phyloP scores from a whole-genome alignment of 805 yeast species.

The Starmerella powellii region DNA sequence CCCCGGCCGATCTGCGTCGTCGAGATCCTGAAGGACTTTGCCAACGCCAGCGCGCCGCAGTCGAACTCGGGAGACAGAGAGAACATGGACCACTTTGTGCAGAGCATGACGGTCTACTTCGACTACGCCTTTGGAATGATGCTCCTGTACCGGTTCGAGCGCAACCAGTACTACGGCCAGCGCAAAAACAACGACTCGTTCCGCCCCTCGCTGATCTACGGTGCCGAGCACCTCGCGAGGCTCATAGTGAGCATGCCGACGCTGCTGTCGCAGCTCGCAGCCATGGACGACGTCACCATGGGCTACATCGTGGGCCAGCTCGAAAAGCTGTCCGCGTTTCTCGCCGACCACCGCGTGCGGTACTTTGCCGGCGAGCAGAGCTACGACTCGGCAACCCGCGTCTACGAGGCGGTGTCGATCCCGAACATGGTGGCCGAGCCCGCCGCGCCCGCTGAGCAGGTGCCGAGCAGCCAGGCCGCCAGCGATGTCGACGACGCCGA shows the following conservation, averaged over 20 bases:
- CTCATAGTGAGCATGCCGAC: conserved; percentile 72
- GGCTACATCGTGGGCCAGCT: conserved; percentile 43
- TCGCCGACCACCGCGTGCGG: conserved; percentile 35
- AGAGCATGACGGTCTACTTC: conserved; percentile 63
- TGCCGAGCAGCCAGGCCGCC: too few relatives aligned
- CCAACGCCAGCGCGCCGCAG: not conserved
- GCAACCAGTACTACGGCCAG: conserved; percentile 55
- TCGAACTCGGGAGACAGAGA: conserved; percentile 33
- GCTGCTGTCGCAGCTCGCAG: conserved; percentile 52
- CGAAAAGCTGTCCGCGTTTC: conserved; percentile 42
- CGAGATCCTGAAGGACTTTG: conserved; percentile 44
- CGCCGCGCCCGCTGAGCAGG: too few relatives aligned
- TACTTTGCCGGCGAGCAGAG: conserved; percentile 25
- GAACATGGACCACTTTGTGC: conserved; percentile 52
- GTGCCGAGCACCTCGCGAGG: conserved; percentile 71
- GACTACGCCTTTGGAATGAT: conserved; percentile 58
- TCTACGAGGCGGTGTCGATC: conserved; percentile 12
- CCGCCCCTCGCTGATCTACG: conserved; percentile 45
- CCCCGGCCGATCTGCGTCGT: conserved; percentile 49
- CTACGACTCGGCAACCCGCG: conserved; percentile 17
- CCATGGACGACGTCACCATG: conserved; percentile 68
- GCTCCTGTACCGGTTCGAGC: conserved; percentile 61
- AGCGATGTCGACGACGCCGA: too few relatives aligned
- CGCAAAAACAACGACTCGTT: conserved; percentile 29
- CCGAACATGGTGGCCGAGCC: conserved; percentile 9